These are phyloP conservation scores for Ustilago shanxiensis DNA, from an alignment of 1,284 basidiomycete species.

Conservation along the genomic window DNA sequence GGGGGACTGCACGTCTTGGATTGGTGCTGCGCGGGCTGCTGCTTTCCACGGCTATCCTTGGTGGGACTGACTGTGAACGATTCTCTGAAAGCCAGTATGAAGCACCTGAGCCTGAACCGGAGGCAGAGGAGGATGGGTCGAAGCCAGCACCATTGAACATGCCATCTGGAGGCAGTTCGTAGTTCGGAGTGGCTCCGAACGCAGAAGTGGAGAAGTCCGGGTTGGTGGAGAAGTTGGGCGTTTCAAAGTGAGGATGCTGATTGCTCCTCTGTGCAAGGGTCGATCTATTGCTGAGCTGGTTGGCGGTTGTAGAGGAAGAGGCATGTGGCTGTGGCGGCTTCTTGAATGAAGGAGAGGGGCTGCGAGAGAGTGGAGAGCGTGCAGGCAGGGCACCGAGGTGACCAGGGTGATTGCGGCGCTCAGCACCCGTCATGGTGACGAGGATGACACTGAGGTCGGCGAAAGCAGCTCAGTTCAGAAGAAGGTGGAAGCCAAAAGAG, in stretches of 20 bases:
- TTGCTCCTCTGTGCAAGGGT: conserved; percentile 30
- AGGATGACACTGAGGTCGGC: conserved; percentile 5
- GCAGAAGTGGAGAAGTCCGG: conserved; percentile 8
- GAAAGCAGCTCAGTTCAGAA: background rate
- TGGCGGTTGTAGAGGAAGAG: conserved; percentile 13
- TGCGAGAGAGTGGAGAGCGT: conserved; percentile 25
- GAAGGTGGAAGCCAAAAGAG: background rate
- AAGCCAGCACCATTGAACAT: conserved; percentile 22
- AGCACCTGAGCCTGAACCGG: conserved; percentile 10
- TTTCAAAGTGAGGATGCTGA: conserved; percentile 35
- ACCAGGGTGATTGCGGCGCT: conserved; percentile 44
- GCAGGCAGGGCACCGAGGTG: conserved; percentile 27
- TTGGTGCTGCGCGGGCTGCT: conserved; percentile 19
- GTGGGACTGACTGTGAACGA: conserved; percentile 47
- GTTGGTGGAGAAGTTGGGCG: conserved; percentile 16
- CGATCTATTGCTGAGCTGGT: conserved; percentile 20
- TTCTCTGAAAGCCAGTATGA: conserved; percentile 34
- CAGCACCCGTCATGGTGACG: conserved; percentile 42
- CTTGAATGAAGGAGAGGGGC: conserved; percentile 29
- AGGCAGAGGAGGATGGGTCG: conserved; percentile 14
- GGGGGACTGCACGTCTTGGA: conserved; percentile 25
- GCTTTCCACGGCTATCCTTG: conserved; percentile 28
- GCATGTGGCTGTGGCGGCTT: conserved; percentile 8
- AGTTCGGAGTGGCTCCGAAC: conserved; percentile 50
- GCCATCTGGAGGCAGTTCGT: conserved; percentile 45